Evolutionary conservation across 345 rosid genomes (phyloP), one percentile per base, ranked within the genome.

Genomic region (Eucalyptus guilfoylei): DNA sequence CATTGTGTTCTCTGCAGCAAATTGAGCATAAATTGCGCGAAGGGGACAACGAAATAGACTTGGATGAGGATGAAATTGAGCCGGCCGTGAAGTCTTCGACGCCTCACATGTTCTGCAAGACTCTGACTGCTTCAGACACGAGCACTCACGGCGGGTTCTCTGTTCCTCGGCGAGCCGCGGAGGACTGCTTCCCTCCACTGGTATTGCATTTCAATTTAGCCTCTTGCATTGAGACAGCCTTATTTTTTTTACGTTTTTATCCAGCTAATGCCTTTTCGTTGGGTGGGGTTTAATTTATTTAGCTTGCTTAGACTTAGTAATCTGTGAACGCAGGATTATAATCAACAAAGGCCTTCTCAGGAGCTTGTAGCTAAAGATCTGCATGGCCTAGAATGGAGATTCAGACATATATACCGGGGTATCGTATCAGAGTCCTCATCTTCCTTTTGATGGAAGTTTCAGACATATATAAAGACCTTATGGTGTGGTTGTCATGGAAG

Each of bases 111-210:
- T 98, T 98, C 91, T 98, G 99, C 90, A 98, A 98, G 95, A 98
- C 99, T 19, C 96, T 98, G 45, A 98, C 99, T 88, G 99, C 99
- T 91, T 98, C 99, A 54, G 99, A 98, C 91, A 98, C 99, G 34
- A 97, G 99, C 92, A 98, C 99, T 28, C 99, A 98, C 91, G 99
- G 99, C 28, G 99, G 99, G 60, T 98, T 98, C 92, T 98, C 99
- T 50, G 99, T 98, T 76, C 99, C 99, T 86, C 96, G 99, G 37
- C 95, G 99, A 85, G 99, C 99, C 86, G 99, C 99, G 6, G 99
- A 98, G 91, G 99, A 98, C 91, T 98, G 99, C 94, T 98, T 98
- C 93, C 99, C 99, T 88, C 99, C 99, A 87, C 91, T 98, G 98
- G 99, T 98, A 94, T 90, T 83, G 40, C 32, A 80, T 54, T 26